A percentile compares a stretch with the other conserved stretches of the same genome.
Conservation (phyloP, 208 protist genomes). For the Phytomonas serpens region DNA sequence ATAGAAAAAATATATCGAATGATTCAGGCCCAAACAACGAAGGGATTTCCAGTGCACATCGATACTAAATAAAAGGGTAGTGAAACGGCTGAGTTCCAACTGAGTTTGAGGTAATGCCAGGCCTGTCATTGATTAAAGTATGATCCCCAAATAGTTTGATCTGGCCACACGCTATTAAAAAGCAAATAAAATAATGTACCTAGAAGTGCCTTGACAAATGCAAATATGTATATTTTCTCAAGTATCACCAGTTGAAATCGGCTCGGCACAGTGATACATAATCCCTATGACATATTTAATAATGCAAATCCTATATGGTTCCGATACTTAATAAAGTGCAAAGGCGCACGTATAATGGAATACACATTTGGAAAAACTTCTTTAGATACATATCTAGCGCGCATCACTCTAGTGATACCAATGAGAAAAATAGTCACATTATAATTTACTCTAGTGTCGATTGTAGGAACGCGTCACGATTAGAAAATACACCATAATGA, state of each 20-base stretch:
- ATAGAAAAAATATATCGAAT: conserved; percentile 79
- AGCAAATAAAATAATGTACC: conserved; percentile 67
- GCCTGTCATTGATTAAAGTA: conserved; percentile 46
- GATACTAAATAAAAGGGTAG: conserved; percentile 83
- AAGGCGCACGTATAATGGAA: conserved; percentile 62
- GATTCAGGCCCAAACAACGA: conserved; percentile 84
- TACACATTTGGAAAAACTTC: conserved; percentile 67
- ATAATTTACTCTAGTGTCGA: neutral
- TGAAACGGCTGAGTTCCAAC: conserved; percentile 84
- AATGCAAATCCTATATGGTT: conserved; percentile 79
- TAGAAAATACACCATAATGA: neutral
- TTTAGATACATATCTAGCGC: neutral
- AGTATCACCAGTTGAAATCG: conserved; percentile 69
- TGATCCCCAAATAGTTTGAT: conserved; percentile 59
- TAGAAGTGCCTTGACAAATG: conserved; percentile 44
- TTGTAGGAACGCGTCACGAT: neutral
- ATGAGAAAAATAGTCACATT: neutral
- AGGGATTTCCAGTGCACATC: conserved; percentile 82
- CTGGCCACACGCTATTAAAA: conserved; percentile 71
- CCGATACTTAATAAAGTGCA: conserved; percentile 76
- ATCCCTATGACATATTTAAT: conserved; percentile 83
- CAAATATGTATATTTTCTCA: conserved; percentile 65
- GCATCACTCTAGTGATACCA: neutral
- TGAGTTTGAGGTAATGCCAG: conserved; percentile 37
- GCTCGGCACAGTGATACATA: conserved; percentile 81